Evolutionary conservation across 805 yeast genomes (phyloP), one percentile per base, ranked within the genome.

Genomic region (Yamadazyma ubonensis): DNA sequence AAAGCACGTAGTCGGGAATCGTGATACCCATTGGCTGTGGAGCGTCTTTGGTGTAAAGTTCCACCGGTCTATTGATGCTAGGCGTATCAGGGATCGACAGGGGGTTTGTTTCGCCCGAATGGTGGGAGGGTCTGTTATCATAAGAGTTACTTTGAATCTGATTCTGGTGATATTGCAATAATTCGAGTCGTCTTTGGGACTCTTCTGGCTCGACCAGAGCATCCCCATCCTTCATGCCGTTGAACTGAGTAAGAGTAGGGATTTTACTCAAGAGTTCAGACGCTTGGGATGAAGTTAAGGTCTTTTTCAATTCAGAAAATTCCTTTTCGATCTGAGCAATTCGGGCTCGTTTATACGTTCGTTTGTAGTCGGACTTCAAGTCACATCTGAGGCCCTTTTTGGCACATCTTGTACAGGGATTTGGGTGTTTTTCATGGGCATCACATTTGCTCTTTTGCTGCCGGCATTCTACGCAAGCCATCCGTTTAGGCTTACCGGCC

Each of bases 381-480:
- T 81, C 76, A 58, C 99, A 91, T 12, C 68, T 68, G 3, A 84
- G 67, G 6, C 78, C 77, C 53, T 86, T 78, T 57, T 83, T 85
- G 7, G 66, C 55, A 59, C 99, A 93, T 45, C 96, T 70, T 0
- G 91, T 70, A 53, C 99, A 93, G 1, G 96, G 86, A 6, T 69
- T 69, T 0, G 96, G 96, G 22, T 80, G 76, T 36, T 69, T 71
- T 43, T 79, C 89, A 48, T 73, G 78, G 9, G 96, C 95, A 63
- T 90, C 96, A 65, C 97, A 90, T 53, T 81, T 78, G 25, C 89
- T 83, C 63, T 93, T 93, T 59, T 91, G 99, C 61, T 93, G 98
- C 10, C 98, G 77, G 58, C 99, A 93, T 54, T 91, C 96, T 1
- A 87, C 88, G 67, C 99, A 93, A 0, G 98, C 98, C 57, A 89